These are phyloP conservation scores for Rhynchospora tenuis DNA, from an alignment of 176 grass and related monocot genomes.

Conservation along the genomic window DNA sequence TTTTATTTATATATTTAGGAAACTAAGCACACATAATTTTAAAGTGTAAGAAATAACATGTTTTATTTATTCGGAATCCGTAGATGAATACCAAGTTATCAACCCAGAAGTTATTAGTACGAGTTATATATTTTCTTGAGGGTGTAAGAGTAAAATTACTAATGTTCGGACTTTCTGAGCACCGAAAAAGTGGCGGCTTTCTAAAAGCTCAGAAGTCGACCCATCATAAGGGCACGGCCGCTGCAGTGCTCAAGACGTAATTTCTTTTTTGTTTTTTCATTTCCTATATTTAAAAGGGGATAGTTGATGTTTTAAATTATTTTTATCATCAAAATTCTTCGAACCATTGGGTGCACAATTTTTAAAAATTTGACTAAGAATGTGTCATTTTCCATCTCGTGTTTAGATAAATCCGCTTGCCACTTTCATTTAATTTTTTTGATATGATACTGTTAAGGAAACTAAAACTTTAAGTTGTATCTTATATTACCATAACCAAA, in stretches of 20 bases:
- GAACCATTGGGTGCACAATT: background rate
- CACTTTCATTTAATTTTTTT: background rate
- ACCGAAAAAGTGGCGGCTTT: conserved; percentile 23
- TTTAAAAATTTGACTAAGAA: background rate
- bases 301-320: background rate
- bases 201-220: conserved; percentile 11
- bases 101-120: background rate
- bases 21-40: background rate
- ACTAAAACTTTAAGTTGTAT: background rate
- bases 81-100: too few species aligned
- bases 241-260: background rate
- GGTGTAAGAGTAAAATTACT: conserved; percentile 6
- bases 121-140: background rate
- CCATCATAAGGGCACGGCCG: background rate
- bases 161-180: background rate
- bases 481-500: background rate
- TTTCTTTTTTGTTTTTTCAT: background rate
- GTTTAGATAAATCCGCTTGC: background rate
- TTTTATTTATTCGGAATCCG: too few species aligned
- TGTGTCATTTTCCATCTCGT: background rate
- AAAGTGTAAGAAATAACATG: too few species aligned
- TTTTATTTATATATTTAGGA: background rate
- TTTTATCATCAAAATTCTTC: background rate
- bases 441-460: background rate
- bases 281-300: background rate